Evolutionary conservation across 495 filamentous ascomycete genomes (phyloP).

Genomic region (Schizothecium vesticola): DNA sequence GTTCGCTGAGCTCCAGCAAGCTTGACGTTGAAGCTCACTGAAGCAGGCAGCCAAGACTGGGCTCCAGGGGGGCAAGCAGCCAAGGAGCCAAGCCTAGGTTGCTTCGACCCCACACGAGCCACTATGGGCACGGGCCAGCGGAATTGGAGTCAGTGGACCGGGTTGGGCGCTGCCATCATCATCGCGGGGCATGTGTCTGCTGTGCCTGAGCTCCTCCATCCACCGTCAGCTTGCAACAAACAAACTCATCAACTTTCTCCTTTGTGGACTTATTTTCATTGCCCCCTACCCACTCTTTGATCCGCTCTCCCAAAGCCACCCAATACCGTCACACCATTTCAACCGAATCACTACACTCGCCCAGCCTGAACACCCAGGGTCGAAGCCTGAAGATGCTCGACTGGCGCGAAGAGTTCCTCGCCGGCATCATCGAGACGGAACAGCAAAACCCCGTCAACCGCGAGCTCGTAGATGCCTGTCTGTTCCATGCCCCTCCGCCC

Average conservation of each 20-base stretch:
- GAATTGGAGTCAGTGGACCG: background rate
- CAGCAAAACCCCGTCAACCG: conserved; percentile 39
- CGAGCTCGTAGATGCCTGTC: conserved; percentile 43
- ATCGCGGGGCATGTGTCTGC: background rate
- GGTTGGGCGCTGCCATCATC: background rate
- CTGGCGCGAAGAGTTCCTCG: conserved; percentile 45
- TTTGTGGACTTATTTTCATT: background rate
- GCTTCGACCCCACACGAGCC: background rate
- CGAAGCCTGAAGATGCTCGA: conserved; percentile 31
- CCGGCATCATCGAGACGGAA: conserved; percentile 38
- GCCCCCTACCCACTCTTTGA: background rate
- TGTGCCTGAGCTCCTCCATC: no score
- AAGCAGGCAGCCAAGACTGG: background rate
- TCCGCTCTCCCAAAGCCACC: background rate
- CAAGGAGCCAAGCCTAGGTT: background rate
- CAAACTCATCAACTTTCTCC: background rate
- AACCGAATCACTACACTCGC: no score
- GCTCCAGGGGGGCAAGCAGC: background rate
- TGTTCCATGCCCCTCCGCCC: conserved; percentile 14
- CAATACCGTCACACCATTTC: no score
- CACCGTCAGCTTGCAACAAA: background rate
- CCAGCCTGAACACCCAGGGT: background rate
- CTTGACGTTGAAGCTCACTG: background rate
- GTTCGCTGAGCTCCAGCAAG: background rate
- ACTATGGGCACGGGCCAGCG: background rate